These are phyloP conservation scores for Mortierella hygrophila DNA, from an alignment of 192 early-diverging fungal species.

Conservation along the genomic window DNA sequence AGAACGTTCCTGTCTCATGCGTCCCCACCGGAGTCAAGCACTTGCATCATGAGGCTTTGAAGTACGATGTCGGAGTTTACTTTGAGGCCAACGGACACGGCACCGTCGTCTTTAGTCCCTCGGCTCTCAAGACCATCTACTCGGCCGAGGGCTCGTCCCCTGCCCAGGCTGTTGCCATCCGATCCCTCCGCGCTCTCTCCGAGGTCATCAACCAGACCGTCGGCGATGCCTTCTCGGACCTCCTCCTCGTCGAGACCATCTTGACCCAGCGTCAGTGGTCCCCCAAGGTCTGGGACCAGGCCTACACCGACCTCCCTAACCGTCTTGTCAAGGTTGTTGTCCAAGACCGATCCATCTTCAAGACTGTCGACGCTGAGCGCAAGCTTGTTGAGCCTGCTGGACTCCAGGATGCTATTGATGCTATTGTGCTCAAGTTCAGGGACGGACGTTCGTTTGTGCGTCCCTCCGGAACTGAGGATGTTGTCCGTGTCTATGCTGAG, in stretches of 20 bases:
- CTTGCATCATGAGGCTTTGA: slow-evolving; percentile 97
- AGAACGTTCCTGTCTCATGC: slow-evolving; percentile 95
- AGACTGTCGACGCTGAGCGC: slow-evolving; percentile 97
- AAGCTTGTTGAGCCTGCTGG: slow-evolving; percentile 88
- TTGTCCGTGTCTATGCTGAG: slow-evolving; percentile 99
- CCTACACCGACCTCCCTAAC: slow-evolving; percentile 96
- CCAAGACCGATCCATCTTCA: slow-evolving; percentile 86
- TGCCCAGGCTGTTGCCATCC: slow-evolving; percentile 82
- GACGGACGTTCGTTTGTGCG: slow-evolving; percentile 96
- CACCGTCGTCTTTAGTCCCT: slow-evolving; percentile 94
- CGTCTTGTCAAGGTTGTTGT: slow-evolving; percentile 97
- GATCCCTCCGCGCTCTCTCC: slow-evolving; percentile 84
- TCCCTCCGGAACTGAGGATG: slow-evolving; percentile 98
- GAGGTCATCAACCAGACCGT: slow-evolving; percentile 99
- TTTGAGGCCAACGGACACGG: slow-evolving; percentile 99
- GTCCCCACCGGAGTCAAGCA: slow-evolving; percentile 99
- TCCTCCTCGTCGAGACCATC: slow-evolving; percentile 95
- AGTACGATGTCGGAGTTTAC: slow-evolving; percentile 98
- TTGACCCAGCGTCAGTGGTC: slow-evolving; percentile 86
- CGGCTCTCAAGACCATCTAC: slow-evolving; percentile 82
- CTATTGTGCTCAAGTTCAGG: slow-evolving; percentile 84
- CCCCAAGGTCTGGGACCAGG: slow-evolving; percentile 89
- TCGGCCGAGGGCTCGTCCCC: slow-evolving; percentile 73
- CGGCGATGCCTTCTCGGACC: slow-evolving; percentile 97
- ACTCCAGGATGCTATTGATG: slow-evolving; percentile 89